A percentile compares a stretch with the other conserved stretches of the same genome.
Evolutionary conservation across 768 basidiomycete species (phyloP).

Genomic region (Boletellus sp.): DNA sequence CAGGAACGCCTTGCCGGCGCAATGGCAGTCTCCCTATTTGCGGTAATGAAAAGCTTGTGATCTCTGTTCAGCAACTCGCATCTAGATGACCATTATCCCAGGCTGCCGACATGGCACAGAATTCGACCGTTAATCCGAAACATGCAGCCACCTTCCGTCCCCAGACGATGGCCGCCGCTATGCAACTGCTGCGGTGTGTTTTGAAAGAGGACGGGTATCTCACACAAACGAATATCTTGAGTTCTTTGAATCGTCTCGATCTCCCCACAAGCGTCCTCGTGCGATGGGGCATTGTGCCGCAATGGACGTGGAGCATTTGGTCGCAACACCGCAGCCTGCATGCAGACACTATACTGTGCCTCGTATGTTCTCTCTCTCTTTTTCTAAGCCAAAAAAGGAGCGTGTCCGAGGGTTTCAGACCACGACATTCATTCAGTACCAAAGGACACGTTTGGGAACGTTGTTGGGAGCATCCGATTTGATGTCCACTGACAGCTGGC

Average conservation of each 20-base stretch:
- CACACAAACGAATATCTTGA: slow-evolving; percentile 2
- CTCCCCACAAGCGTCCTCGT: slow-evolving; percentile 48
- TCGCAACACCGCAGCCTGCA: slow-evolving; percentile 47
- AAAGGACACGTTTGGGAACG: slow-evolving; percentile 9
- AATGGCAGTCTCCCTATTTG: slow-evolving; percentile 35
- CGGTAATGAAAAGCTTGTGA: slow-evolving; percentile 24
- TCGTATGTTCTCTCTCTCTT: slow-evolving; percentile 38
- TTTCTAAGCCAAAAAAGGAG: not conserved
- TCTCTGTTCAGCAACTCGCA: not conserved
- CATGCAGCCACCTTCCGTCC: slow-evolving; percentile 38
- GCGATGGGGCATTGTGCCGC: slow-evolving; percentile 52
- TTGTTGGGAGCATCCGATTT: slow-evolving; percentile 3
- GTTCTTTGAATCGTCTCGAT: slow-evolving; percentile 33
- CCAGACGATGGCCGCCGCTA: slow-evolving; percentile 40
- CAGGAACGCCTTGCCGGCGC: slow-evolving; percentile 33
- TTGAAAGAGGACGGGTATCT: slow-evolving; percentile 29
- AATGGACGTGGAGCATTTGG: slow-evolving; percentile 69
- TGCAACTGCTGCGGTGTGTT: slow-evolving; percentile 43
- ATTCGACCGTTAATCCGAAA: not conserved
- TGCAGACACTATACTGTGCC: slow-evolving; percentile 43
- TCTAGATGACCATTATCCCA: slow-evolving; percentile 6
- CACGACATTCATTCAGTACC: slow-evolving; percentile 49
- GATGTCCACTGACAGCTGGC: not conserved
- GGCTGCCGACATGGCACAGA: slow-evolving; percentile 20
- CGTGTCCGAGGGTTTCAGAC: slow-evolving; percentile 36